Evolutionary conservation across 2,329 filamentous ascomycete species (phyloP), one percentile per base, ranked within the genome.

Genomic region (Blastomyces parvus): DNA sequence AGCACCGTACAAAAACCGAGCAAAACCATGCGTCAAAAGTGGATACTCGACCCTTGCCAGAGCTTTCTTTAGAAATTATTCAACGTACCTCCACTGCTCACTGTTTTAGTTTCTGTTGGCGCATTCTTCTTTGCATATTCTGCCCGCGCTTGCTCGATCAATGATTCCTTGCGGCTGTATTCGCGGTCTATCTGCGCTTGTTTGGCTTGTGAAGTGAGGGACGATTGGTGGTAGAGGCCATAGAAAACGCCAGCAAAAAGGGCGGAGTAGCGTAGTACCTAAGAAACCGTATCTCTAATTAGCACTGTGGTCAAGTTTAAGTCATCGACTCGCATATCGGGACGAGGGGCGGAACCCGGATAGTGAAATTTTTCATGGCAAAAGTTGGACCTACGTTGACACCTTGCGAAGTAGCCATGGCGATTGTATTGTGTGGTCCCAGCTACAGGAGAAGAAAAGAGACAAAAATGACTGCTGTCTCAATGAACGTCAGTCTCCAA

Each of bases 191-290:
- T 84, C 71, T 87, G 85, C 70, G 86, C 82, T 66, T 84, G 79
- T 80, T 87, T 89, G 74, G 91, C 86, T 72, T 84, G 79, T 63
- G 89, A 79, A 70, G 81, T 87, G 78, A 99, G 88, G 67, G 86
- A 84, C 74, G 88, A 83, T 82, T 99, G 94, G 83, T 96, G 93
- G 79, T 88, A 90, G 82, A 96, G 86, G 78, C 94, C 94, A 83
- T 99, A 99, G 81, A 96, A 88, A 76, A 97, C 82, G 77, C 94
- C 94, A 74, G 91, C 83, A 74, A 87, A 89, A 70, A 99, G 89
- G 76, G 92, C 92, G 75, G 91, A 93, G 85, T 93, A 99, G 81
- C 94, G 92, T 79, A 97, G 86, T 79, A 99, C 93, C 94, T 99
- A 55, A 59, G 14, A 59, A 59, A 14, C 17, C 6, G 56, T 52